Evolutionary conservation across 2,329 filamentous ascomycete genomes (phyloP), one percentile per base, ranked within the genome.

Genomic region (Talaromyces piceae): DNA sequence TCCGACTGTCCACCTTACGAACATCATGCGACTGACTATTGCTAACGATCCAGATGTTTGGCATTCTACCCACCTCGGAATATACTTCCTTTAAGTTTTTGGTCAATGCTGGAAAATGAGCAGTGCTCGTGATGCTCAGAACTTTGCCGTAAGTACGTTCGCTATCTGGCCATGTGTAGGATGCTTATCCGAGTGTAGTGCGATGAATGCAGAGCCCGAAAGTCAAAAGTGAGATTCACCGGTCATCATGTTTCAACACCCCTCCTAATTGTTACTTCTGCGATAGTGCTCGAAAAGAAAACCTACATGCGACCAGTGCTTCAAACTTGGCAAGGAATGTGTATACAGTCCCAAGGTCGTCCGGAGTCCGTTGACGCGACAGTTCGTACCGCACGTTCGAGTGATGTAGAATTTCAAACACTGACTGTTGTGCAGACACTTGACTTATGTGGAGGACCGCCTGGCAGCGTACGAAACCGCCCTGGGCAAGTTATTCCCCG

Each of bases 231-330:
- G 56, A 57, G 59, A 5, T 4, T 25, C 18, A 5, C n/a, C 16
- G 9, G 5, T 28, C n/a, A n/a, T 16, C 9, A 26, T 48, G 46
- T 37, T 18, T 20, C 45, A 31, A 44, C 7, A 26, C 13, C 22
- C 11, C n/a, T 13, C n/a, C 26, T 12, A 39, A 43, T 22, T 43
- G 22, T 16, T 43, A 28, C 5, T 48, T 28, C 25, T n/a, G n/a
- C n/a, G n/a, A 46, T 41, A 72, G 69, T 72, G 69, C 54, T 70
- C 69, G 12, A 72, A 72, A 59, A 68, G 70, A 56, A 65, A 63
- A 47, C 70, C 70, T 28, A 57, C 58, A 45, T 73, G 70, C 53
- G 54, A 63, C 28, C 64, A 68, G 59, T 72, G 70, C 55, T 61
- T 60, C 51, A 69, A 71, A 50, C 55, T 71, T 47, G 63, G 64